Percentiles rank a stretch among this genome's conserved stretches.
These are phyloP conservation scores for Salvia miltiorrhiza DNA, from an alignment of 257 asterid genomes.

Conservation along the genomic window DNA sequence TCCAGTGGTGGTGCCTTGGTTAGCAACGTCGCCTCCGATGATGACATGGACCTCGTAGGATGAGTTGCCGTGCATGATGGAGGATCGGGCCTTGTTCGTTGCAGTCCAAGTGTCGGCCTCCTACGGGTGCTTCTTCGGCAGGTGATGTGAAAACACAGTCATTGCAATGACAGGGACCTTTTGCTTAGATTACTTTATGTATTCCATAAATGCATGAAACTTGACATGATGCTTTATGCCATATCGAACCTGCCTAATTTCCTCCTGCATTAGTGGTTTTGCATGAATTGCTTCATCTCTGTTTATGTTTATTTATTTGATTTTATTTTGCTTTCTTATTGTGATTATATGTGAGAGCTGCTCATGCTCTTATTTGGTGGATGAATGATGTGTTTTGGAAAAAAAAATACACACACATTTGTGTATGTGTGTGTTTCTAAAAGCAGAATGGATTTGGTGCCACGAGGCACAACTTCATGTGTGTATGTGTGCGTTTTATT, in stretches of 20 bases:
- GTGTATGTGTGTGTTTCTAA: background rate
- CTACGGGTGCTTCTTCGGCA: background rate
- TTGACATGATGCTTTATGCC: slow-evolving; percentile 3
- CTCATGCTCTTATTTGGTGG: background rate
- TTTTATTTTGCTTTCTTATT: background rate
- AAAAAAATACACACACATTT: background rate
- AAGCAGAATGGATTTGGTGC: slow-evolving; percentile 3
- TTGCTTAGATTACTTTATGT: background rate
- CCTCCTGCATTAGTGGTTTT: background rate
- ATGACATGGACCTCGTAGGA: slow-evolving; percentile 45
- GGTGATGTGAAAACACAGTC: background rate
- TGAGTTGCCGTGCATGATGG: slow-evolving; percentile 1
- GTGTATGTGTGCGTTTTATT: slow-evolving; percentile 2
- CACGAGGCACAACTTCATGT: slow-evolving; percentile 16
- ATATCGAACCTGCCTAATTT: background rate
- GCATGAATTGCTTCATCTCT: background rate
- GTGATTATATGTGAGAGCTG: background rate
- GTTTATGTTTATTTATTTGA: background rate
- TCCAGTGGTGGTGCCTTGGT: slow-evolving; percentile 4
- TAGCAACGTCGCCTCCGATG: slow-evolving; percentile 22
- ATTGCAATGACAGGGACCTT: slow-evolving; percentile 14
- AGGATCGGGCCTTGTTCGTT: slow-evolving; percentile 8
- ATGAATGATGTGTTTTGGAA: background rate
- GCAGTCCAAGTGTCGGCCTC: background rate
- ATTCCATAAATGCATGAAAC: background rate